Conservation (phyloP, 2,329 filamentous ascomycete genomes). For the Ophiocordyceps camponoti-saundersi region DNA sequence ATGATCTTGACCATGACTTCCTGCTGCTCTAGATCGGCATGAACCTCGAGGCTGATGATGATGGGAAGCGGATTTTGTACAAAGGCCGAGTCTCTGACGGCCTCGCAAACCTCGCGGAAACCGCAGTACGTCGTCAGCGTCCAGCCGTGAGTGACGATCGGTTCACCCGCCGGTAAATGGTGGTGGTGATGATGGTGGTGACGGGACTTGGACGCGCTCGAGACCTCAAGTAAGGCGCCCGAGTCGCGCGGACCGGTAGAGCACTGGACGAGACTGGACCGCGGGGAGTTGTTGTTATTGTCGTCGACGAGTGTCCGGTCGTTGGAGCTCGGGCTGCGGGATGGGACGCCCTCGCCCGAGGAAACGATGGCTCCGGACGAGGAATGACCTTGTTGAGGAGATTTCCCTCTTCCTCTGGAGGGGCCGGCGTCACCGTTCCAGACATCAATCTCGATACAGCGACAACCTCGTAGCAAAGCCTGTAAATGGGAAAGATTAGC, state of each 20-base stretch:
- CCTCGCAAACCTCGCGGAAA: constrained; percentile 73
- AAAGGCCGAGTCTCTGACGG: constrained; percentile 67
- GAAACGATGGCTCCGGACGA: constrained; percentile 22
- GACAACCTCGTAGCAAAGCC: constrained; percentile 60
- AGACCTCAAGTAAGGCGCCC: constrained; percentile 16
- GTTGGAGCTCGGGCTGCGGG: constrained; percentile 22
- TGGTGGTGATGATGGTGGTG: constrained; percentile 3
- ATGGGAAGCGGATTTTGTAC: constrained; percentile 59
- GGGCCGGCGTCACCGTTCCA: constrained; percentile 55
- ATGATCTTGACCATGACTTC: constrained; percentile 89
- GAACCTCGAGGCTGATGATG: constrained; percentile 85
- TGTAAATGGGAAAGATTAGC: constrained; percentile 13
- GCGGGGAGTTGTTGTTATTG: constrained; percentile 9
- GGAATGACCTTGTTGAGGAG: constrained; percentile 25
- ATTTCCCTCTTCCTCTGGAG: constrained; percentile 17
- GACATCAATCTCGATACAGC: constrained; percentile 89
- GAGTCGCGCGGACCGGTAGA: constrained; percentile 14
- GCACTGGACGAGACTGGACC: constrained; percentile 11
- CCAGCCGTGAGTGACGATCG: constrained; percentile 67
- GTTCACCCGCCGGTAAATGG: constrained; percentile 37
- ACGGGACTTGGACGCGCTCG: constrained; percentile 6
- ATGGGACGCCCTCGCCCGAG: constrained; percentile 15
- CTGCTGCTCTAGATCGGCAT: constrained; percentile 69
- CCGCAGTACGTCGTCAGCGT: constrained; percentile 74
- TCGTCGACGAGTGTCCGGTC: constrained; percentile 14